Base-by-base conservation (phyloP, 2,329 filamentous ascomycete species). In the Fusarium subglutinans region DNA sequence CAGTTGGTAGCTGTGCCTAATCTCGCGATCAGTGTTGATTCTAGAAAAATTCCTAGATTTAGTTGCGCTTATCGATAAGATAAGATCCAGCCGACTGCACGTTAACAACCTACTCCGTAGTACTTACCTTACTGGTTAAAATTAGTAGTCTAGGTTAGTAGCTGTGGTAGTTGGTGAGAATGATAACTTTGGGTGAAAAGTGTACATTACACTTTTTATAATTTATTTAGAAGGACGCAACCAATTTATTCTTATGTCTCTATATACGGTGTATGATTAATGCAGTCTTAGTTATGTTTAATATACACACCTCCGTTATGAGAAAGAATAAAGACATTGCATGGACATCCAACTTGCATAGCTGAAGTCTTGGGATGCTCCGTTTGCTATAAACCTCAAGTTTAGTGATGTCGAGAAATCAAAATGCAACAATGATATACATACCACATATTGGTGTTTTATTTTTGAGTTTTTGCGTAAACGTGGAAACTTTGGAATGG, bases 61-160 rank as follows among this genome's bases (percentile, higher is more conserved):
- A 28, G 28, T 62, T 35, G 48, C 30, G 44, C 63, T 74, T 79
- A 78, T 77, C 75, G 77, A 80, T 80, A 79, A 79, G 75, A 70
- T 62, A 56, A 63, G 53, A 53, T 57, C 26, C n/a, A 14, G 12
- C 30, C 22, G 6, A 8, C 55, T 17, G n/a, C 35, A 13, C 14
- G 14, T 20, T 41, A 44, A 9, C 11, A 30, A 30, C 30, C 33
- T 15, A 35, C 33, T 6, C 26, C 5, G 26, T 35, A 33, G 33
- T 33, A 35, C 33, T 35, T 35, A 35, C 33, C 33, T 35, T 35
- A 15, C 15, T 35, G 14, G 33, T 35, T 35, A 35, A 35, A 35
- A 35, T 35, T 35, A 35, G 33, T 35, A 37, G n/a, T 53, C n/a
- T 35, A 35, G 48, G 48, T 53, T 20, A 53, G 48, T 24, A 20